Evolutionary conservation across 768 basidiomycete species (phyloP), one percentile per base, ranked within the genome.

Genomic region (Naganishia onofrii): DNA sequence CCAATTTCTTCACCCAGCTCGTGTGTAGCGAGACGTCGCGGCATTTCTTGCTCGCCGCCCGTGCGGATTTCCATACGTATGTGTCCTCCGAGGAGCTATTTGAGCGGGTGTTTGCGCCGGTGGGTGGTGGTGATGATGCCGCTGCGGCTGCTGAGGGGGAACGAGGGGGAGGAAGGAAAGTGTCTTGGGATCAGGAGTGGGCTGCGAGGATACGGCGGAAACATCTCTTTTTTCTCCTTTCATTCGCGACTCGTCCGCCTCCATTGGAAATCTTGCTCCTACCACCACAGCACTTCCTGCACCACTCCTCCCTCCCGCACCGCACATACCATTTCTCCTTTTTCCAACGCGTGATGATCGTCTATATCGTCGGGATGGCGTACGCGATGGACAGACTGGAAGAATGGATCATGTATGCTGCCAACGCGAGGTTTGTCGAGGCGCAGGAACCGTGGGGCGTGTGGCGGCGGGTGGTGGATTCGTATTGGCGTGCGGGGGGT

Each of bases 401-500:
- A 57, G 72, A 67, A 26, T 67, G 48, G 38, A 67, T 67, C 60
- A 72, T 73, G 54, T 34, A 44, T 8, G 36, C 64, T 26, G 57
- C 86, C 0, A 72, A 81, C 0, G 88, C 86, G 21, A 79, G 85
- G 56, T 83, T 86, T 51, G 85, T 88, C 0, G 72, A 71, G 15
- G 86, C 86, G 0, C 76, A 82, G 29, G 87, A 88, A 74, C 86
- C 87, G 7, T 88, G 87, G 87, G 75, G 73, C 34, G 75, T 80
- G 54, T 85, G 87, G 87, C 77, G 60, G 51, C 58, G 80, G 73
- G 64, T 75, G 72, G 32, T 75, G 74, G 77, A 71, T 31, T n/a
- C 34, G 28, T 52, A 75, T 4, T 79, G 76, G 76, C n/a, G 29
- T 4, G n/a, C n/a, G n/a, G n/a, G n/a, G n/a, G n/a, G n/a, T n/a